These are phyloP conservation scores for Cladobotryum protrusum DNA, from an alignment of 2,329 filamentous ascomycete species.

Conservation along the genomic window DNA sequence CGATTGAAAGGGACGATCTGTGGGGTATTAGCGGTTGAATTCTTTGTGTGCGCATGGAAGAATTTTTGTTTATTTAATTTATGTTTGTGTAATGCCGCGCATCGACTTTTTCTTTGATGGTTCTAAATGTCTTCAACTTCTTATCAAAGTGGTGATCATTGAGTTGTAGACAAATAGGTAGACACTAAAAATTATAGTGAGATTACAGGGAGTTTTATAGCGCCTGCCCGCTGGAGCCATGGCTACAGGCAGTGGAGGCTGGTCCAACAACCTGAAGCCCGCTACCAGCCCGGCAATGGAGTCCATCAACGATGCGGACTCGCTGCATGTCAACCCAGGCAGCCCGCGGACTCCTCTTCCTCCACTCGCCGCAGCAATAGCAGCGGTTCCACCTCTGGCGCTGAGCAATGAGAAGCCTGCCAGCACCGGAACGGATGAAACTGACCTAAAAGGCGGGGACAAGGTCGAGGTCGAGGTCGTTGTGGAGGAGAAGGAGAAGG, in stretches of 20 bases:
- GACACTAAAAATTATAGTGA: not conserved
- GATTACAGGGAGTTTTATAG: not conserved
- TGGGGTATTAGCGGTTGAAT: too few relatives aligned
- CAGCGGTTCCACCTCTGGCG: not conserved
- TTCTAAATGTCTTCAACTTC: not conserved
- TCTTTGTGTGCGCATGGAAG: too few relatives aligned
- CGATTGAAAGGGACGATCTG: too few relatives aligned
- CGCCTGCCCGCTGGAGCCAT: conserved; percentile 11
- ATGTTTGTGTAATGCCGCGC: not conserved
- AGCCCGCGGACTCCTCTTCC: conserved; percentile 19
- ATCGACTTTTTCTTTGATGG: not conserved
- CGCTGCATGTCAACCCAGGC: conserved; percentile 22
- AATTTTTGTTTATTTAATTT: not conserved
- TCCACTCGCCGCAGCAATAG: conserved; percentile 5
- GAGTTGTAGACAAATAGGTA: not conserved
- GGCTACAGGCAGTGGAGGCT: conserved; percentile 12
- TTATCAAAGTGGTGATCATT: not conserved
- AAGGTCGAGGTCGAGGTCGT: conserved; percentile 1
- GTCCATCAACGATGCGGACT: conserved; percentile 19
- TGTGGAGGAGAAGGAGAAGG: conserved; percentile 1
- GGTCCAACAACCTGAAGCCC: conserved; percentile 2
- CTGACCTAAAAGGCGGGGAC: conserved; percentile 8
- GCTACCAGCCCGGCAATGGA: conserved; percentile 8
- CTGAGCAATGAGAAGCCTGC: conserved; percentile 2
- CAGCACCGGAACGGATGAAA: conserved; percentile 11